Evolutionary conservation across 2,329 filamentous ascomycete genomes (phyloP).

Genomic region (Fusarium solani-melongenae): DNA sequence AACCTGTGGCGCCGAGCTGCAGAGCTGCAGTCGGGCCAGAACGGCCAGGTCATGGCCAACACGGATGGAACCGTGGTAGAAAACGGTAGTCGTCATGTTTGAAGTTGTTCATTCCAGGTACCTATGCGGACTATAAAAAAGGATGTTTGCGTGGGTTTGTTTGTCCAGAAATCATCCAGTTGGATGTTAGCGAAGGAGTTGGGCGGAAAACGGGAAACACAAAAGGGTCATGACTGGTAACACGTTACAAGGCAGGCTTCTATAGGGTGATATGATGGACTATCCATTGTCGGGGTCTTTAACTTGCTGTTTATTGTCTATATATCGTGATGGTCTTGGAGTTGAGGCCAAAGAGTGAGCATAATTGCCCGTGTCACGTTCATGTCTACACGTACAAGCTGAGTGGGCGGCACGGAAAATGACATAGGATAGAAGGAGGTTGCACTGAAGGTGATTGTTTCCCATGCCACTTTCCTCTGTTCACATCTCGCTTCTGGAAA

Average conservation of each 20-base stretch:
- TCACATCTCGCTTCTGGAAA: not conserved
- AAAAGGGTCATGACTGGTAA: not conserved
- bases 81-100: not conserved
- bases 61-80: not conserved
- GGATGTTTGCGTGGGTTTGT: not conserved
- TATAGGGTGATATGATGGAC: not conserved
- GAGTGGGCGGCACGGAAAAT: not conserved
- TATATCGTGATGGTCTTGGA: not conserved
- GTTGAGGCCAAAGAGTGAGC: not conserved
- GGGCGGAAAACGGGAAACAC: conserved; percentile 10
- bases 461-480: not conserved
- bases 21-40: conserved; percentile 20
- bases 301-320: not conserved
- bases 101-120: not conserved
- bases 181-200: conserved; percentile 38
- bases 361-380: not conserved
- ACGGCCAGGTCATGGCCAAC: not conserved
- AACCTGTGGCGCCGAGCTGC: conserved; percentile 33
- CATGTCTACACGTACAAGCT: not conserved
- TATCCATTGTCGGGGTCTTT: not conserved
- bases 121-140: not conserved
- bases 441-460: not conserved
- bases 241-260: not conserved
- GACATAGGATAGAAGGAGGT: not conserved
- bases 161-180: conserved; percentile 2